Conservation (phyloP, 805 yeast species). For the Candida tibetensis region DNA sequence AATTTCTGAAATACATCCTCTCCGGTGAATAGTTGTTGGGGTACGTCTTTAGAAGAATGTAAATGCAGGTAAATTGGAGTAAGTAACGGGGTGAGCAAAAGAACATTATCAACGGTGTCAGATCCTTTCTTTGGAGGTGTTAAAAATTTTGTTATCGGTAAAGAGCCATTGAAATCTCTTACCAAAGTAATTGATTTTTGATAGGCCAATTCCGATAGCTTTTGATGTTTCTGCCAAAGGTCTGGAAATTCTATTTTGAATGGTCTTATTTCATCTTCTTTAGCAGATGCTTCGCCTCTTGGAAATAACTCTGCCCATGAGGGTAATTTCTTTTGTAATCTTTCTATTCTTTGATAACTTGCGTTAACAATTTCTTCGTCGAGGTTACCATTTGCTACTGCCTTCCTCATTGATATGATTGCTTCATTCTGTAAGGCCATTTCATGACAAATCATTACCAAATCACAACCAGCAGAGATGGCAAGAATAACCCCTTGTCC, state of each 20-base stretch:
- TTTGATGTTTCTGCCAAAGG: conserved; percentile 42
- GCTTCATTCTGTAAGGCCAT: conserved; percentile 55
- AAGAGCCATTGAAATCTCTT: conserved; percentile 48
- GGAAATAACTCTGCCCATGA: conserved; percentile 45
- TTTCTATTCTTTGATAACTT: conserved; percentile 43
- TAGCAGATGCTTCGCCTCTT: conserved; percentile 24
- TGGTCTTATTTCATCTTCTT: conserved; percentile 17
- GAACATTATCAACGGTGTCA: conserved; percentile 23
- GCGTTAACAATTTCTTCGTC: conserved; percentile 42
- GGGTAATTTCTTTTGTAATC: conserved; percentile 40
- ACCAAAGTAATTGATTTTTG: conserved; percentile 51
- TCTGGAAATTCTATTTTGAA: conserved; percentile 29
- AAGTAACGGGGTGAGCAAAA: conserved; percentile 37
- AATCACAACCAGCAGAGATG: conserved; percentile 62
- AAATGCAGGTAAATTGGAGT: conserved; percentile 29
- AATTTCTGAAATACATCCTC: conserved; percentile 54
- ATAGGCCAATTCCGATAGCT: conserved; percentile 46
- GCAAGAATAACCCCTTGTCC: conserved; percentile 67
- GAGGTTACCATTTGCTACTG: conserved; percentile 37
- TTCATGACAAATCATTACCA: conserved; percentile 61
- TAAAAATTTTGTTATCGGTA: conserved; percentile 47
- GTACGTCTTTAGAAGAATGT: conserved; percentile 7
- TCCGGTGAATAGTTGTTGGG: conserved; percentile 34
- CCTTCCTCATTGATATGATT: conserved; percentile 39
- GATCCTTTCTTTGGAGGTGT: conserved; percentile 15